Conservation (phyloP, 1,139 yeast genomes). For the Hyphopichia khmerensis region DNA sequence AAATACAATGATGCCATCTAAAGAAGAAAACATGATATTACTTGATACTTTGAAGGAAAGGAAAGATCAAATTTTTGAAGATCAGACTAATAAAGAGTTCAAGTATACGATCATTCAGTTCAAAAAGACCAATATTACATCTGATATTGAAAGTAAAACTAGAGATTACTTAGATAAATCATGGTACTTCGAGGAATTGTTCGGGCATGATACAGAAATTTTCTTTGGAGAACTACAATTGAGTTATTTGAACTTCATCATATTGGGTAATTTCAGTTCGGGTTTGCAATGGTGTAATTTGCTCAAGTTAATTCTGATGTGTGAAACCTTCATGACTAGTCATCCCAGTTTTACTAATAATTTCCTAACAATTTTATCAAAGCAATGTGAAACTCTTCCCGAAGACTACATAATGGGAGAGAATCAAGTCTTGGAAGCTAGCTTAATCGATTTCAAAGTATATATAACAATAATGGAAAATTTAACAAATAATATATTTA, state of each 20-base stretch:
- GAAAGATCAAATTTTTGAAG: constrained; percentile 10
- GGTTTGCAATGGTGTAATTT: constrained; percentile 30
- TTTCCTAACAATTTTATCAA: constrained; percentile 13
- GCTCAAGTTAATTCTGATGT: constrained; percentile 23
- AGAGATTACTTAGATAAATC: constrained; percentile 24
- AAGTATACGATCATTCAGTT: constrained; percentile 24
- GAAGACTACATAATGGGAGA: constrained; percentile 18
- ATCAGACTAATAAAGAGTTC: constrained; percentile 15
- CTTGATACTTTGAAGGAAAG: constrained; percentile 14
- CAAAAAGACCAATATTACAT: constrained; percentile 9
- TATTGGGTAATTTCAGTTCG: constrained; percentile 30
- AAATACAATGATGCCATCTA: constrained; percentile 26
- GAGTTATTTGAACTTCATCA: constrained; percentile 22
- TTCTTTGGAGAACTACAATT: constrained; percentile 27
- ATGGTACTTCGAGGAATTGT: constrained; percentile 25
- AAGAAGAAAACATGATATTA: constrained; percentile 26
- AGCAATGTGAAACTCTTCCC: constrained; percentile 23
- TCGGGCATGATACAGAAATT: constrained; percentile 18
- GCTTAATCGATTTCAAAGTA: constrained; percentile 16
- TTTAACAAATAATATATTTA: constrained; percentile 17
- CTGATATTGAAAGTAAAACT: constrained; percentile 14
- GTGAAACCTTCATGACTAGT: constrained; percentile 11
- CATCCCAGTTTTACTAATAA: constrained; percentile 12
- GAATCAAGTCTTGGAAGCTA: constrained; percentile 13
- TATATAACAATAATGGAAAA: constrained; percentile 19